These are phyloP conservation scores for Phytomonas sp. DNA, from an alignment of 208 protist species.

Conservation along the genomic window DNA sequence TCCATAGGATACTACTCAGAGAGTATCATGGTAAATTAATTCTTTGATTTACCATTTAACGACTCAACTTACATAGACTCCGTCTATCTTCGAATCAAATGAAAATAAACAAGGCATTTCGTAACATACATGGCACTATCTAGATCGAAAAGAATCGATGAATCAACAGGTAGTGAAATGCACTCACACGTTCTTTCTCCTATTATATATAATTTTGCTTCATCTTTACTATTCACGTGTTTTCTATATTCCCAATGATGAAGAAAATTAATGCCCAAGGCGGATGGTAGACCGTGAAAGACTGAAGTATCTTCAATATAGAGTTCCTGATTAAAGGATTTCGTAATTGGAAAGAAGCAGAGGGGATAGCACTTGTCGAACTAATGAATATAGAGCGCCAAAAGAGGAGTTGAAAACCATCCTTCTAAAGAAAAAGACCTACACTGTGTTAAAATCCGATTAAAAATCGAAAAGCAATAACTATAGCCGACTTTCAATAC, in stretches of 20 bases:
- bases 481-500: background rate
- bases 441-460: background rate
- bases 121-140: background rate
- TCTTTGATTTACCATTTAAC: background rate
- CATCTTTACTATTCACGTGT: background rate
- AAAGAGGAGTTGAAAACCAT: background rate
- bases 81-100: background rate
- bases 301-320: background rate
- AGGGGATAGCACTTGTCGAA: background rate
- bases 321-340: background rate
- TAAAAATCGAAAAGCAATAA: background rate
- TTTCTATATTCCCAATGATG: background rate
- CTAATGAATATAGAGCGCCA: background rate
- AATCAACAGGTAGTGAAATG: background rate
- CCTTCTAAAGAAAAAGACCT: background rate
- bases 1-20: background rate
- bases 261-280: background rate
- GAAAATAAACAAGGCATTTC: background rate
- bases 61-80: background rate
- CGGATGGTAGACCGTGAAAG: background rate
- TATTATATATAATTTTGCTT: background rate
- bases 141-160: background rate
- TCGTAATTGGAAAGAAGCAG: background rate
- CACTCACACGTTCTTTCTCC: background rate
- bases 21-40: background rate